These are phyloP conservation scores for Drechslerella coelobrocha DNA, from an alignment of 2,329 filamentous ascomycete genomes.

Conservation along the genomic window DNA sequence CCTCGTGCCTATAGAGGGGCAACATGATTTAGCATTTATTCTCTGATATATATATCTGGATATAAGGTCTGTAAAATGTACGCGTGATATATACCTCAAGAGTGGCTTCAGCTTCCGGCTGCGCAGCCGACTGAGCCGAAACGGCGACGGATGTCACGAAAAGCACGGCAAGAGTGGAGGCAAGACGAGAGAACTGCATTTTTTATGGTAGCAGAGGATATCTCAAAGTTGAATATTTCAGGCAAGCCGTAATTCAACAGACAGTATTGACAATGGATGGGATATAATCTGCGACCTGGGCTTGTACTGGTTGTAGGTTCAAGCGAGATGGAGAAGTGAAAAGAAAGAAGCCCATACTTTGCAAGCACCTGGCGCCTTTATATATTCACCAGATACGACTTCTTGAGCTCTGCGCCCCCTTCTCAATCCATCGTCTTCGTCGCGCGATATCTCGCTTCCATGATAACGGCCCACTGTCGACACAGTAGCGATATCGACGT, in stretches of 20 bases:
- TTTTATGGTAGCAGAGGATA: not conserved
- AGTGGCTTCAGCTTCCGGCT: not conserved
- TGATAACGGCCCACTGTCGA: no score
- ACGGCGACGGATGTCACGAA: slow-evolving; percentile 3
- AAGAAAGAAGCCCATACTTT: no score
- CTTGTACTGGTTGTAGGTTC: no score
- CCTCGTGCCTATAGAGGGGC: slow-evolving; percentile 12
- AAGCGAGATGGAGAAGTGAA: no score
- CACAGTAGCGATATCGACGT: not conserved
- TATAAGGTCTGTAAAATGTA: not conserved
- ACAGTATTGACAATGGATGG: no score
- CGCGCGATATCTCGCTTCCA: no score
- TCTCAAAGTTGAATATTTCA: not conserved
- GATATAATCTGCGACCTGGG: no score
- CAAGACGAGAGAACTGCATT: slow-evolving; percentile 22
- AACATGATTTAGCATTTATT: not conserved
- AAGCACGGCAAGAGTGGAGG: slow-evolving; percentile 3
- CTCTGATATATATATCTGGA: no score
- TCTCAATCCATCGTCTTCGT: no score
- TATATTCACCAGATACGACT: no score
- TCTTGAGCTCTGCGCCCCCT: no score
- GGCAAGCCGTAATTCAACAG: not conserved
- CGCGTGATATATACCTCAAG: slow-evolving; percentile 24
- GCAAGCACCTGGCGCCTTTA: no score
- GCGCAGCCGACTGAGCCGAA: slow-evolving; percentile 10